Evolutionary conservation across 768 basidiomycete genomes (phyloP), one percentile per base, ranked within the genome.

Genomic region (Solioccasus polychromus): DNA sequence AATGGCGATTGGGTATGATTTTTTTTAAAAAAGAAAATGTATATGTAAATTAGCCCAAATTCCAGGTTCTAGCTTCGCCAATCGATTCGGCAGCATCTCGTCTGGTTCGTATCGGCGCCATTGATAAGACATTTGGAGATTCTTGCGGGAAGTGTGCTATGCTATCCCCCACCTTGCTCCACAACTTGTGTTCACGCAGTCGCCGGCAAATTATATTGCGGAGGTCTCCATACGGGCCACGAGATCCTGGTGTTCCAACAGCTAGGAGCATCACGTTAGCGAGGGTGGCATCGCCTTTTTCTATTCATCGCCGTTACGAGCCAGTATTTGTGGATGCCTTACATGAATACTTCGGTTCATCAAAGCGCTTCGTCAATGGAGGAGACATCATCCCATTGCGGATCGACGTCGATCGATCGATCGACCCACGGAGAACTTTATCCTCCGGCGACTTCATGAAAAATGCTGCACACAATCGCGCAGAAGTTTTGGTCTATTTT

Each of bases 1-100:
- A 77, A 78, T 50, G 83, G 83, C 25, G 89, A 91, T 58, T 92
- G 90, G 91, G 90, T 87, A 63, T 35, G 74, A 53, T 8, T 36
- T 37, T 43, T 29, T 20, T 30, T 31, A 28, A 2, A 6, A 4
- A 5, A 34, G 7, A 35, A 8, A 8, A 28, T 49, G 11, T 28
- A 2, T 9, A 1, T 38, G 17, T 17, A 17, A 26, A 20, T 41
- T 30, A 25, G 50, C 18, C 12, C 25, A 39, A 53, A 36, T 58
- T 12, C 48, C 31, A 88, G 86, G 80, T 74, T 37, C 59, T 88
- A 42, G 72, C 72, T 18, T 68, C 70, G 20, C 59, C 70, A n/a
- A 45, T 53, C 15, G 54, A 63, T 15, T 63, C 66, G 24, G 60
- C 62, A 19, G 61, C 59, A 15, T 70, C 59, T 51, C 74, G 88